Evolutionary conservation across 1,139 yeast species (phyloP).

Genomic region (Chernovozyma sophiae-reginae): DNA sequence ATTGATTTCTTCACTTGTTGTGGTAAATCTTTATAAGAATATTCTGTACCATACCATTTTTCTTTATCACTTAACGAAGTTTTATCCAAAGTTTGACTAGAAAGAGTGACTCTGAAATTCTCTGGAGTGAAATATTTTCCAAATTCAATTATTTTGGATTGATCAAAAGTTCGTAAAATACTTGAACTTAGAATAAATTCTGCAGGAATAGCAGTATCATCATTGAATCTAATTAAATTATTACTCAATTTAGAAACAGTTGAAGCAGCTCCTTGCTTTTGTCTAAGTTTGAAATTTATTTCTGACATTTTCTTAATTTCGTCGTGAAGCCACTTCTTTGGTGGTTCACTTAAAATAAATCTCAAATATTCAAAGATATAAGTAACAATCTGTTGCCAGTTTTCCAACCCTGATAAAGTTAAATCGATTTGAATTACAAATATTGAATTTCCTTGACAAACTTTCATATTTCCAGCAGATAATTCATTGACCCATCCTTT

Average conservation of each 20-base stretch:
- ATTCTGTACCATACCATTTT: constrained; percentile 89
- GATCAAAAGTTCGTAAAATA: constrained; percentile 59
- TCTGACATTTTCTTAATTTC: constrained; percentile 46
- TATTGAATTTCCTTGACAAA: constrained; percentile 65
- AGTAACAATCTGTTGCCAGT: constrained; percentile 59
- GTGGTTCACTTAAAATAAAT: constrained; percentile 46
- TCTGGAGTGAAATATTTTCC: constrained; percentile 48
- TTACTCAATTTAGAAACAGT: constrained; percentile 55
- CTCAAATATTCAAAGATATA: constrained; percentile 69
- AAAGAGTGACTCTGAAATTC: constrained; percentile 59
- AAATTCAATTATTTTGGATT: constrained; percentile 49
- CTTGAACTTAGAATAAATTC: constrained; percentile 54
- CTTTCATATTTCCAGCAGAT: constrained; percentile 67
- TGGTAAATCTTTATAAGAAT: constrained; percentile 47
- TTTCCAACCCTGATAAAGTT: constrained; percentile 64
- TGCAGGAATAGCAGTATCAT: constrained; percentile 53
- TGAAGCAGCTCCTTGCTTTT: constrained; percentile 57
- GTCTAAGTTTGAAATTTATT: constrained; percentile 60
- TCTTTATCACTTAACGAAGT: constrained; percentile 39
- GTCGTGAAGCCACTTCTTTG: constrained; percentile 55
- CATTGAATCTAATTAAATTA: constrained; percentile 33
- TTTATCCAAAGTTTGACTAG: constrained; percentile 44
- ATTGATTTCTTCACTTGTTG: constrained; percentile 32
- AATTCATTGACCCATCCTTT: constrained; percentile 76
- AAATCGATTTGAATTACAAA: constrained; percentile 70